Conservation (phyloP, 1,139 yeast genomes). For the Yamadazyma dendronema region DNA sequence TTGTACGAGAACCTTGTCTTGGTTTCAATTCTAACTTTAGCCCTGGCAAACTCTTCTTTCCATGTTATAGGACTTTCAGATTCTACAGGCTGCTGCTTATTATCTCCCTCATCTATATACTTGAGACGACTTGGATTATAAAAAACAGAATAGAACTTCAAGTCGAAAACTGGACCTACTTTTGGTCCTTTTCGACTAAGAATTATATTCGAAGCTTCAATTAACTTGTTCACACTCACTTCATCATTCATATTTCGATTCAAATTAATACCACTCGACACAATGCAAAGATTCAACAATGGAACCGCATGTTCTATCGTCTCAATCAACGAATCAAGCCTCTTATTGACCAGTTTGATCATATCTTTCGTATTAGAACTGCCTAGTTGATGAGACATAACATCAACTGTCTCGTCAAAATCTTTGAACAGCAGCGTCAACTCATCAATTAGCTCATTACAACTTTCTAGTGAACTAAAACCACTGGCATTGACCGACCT, state of each 20-base stretch:
- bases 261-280: constrained; percentile 69
- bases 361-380: constrained; percentile 38
- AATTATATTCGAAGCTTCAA: constrained; percentile 56
- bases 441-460: constrained; percentile 55
- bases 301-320: constrained; percentile 73
- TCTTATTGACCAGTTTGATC: constrained; percentile 46
- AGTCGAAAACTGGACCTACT: constrained; percentile 61
- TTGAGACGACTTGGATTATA: constrained; percentile 50
- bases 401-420: constrained; percentile 46
- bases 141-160: constrained; percentile 64
- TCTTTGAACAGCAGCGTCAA: constrained; percentile 58
- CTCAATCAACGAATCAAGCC: constrained; percentile 46
- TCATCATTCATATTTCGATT: constrained; percentile 63
- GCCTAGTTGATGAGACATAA: constrained; percentile 18
- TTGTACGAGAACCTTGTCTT: constrained; percentile 29
- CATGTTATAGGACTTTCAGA: constrained; percentile 50
- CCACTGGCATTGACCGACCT: constrained; percentile 71
- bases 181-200: background rate
- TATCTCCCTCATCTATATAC: constrained; percentile 24
- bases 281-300: constrained; percentile 60
- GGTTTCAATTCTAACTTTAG: constrained; percentile 43
- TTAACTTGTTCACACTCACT: constrained; percentile 29
- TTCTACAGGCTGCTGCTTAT: constrained; percentile 15
- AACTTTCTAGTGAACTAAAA: constrained; percentile 59
- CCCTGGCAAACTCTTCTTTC: constrained; percentile 72